Conservation (phyloP, 805 yeast genomes). For the Zygoascus tannicola region DNA sequence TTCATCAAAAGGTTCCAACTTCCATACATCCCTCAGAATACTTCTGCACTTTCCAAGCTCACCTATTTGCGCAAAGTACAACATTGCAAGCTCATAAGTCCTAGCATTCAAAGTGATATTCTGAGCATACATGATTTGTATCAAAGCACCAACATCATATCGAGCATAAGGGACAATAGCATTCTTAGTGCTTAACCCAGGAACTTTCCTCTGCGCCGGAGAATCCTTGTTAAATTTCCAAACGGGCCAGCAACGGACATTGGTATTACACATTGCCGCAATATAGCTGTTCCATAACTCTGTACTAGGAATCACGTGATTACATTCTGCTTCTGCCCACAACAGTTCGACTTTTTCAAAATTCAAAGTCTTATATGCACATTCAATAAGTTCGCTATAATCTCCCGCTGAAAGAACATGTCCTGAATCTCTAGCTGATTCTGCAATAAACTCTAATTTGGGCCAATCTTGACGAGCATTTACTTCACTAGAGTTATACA, state of each 20-base stretch:
- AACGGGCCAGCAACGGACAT: conserved; percentile 22
- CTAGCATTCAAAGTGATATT: conserved; percentile 25
- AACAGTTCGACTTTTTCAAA: conserved; percentile 15
- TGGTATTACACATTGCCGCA: conserved; percentile 22
- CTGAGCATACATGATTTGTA: conserved; percentile 22
- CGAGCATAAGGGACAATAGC: conserved; percentile 12
- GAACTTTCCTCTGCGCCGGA: background rate
- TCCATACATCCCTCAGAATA: conserved; percentile 25
- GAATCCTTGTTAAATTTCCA: conserved; percentile 6
- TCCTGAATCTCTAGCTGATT: conserved; percentile 12
- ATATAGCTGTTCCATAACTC: conserved; percentile 29
- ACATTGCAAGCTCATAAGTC: conserved; percentile 26
- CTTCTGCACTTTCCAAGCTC: conserved; percentile 16
- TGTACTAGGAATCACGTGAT: conserved; percentile 16
- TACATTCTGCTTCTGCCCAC: conserved; percentile 21
- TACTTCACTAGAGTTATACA: background rate
- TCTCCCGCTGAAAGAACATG: conserved; percentile 16
- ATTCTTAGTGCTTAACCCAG: background rate
- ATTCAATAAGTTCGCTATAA: conserved; percentile 20
- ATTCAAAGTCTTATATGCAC: conserved; percentile 22
- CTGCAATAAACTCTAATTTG: conserved; percentile 15
- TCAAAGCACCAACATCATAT: conserved; percentile 17
- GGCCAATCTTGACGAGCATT: conserved; percentile 17
- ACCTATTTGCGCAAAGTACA: conserved; percentile 24
- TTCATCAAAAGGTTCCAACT: conserved; percentile 8